Conservation (phyloP, 129 eudicot species). For the Centrapalus pauciflorus region DNA sequence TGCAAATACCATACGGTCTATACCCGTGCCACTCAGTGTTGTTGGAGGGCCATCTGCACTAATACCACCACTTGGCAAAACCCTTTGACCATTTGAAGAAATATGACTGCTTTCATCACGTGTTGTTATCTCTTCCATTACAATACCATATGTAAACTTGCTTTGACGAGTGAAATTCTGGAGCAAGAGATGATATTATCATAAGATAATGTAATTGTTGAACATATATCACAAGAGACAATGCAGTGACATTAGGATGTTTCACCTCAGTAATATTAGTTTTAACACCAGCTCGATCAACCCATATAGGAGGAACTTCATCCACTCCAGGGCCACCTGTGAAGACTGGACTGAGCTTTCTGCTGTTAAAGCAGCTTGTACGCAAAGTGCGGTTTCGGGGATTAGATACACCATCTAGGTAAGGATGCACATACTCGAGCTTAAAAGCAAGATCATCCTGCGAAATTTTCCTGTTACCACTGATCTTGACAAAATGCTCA, state of each 20-base stretch:
- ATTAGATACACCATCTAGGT: constrained; percentile 68
- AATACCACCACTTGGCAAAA: constrained; percentile 73
- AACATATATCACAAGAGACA: neutral
- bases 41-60: constrained; percentile 97
- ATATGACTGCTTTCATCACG: constrained; percentile 96
- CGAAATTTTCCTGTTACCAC: constrained; percentile 21
- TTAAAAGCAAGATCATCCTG: constrained; percentile 98
- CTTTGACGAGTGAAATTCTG: constrained; percentile 96
- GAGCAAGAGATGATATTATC: neutral
- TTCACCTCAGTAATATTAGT: constrained; percentile 92
- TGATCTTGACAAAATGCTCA: constrained; percentile 6
- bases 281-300: constrained; percentile 89
- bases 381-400: constrained; percentile 87
- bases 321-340: constrained; percentile 96
- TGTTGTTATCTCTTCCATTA: constrained; percentile 87
- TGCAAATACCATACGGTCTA: constrained; percentile 78
- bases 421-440: constrained; percentile 93
- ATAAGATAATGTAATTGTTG: neutral
- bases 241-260: neutral
- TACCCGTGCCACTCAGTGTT: constrained; percentile 87
- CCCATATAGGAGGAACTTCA: constrained; percentile 99
- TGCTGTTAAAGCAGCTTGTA: constrained; percentile 79
- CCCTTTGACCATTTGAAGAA: constrained; percentile 60
- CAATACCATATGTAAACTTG: constrained; percentile 89
- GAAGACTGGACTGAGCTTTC: constrained; percentile 95